Evolutionary conservation across 345 rosid genomes (phyloP), one percentile per base, ranked within the genome.

Genomic region (Lumnitzera racemosa): DNA sequence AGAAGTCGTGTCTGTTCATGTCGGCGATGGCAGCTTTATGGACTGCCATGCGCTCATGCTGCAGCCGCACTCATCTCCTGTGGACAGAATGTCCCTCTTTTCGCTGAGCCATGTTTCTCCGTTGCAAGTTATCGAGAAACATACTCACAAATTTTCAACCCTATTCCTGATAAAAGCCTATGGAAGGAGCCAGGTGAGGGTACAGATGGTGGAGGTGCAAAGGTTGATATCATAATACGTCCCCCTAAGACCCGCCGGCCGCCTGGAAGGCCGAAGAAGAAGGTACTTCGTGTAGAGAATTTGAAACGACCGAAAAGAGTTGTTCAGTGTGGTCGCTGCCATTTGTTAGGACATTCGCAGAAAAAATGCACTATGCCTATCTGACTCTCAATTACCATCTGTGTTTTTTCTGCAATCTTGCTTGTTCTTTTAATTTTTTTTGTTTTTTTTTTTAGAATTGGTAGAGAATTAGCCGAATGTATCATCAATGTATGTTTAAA

Each of bases 311-410:
- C 95, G 1, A 95, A 95, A 74, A 83, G 96, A 71, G 75, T 90
- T 55, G 97, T 95, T 71, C 99, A 95, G 59, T 95, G 99, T 63
- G 99, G 99, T 48, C 87, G 99, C 47, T 95, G 98, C 63, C 97
- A 90, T 82, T 75, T 90, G 71, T 80, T 95, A 76, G 99, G 99
- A 57, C 99, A 95, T 79, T 95, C 99, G 56, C 99, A 95, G 74
- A 95, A 95, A 76, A 95, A 95, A 81, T 95, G 99, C 76, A 72
- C 95, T 23, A 78, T 80, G 91, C 84, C 96, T 25, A 74, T 86
- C 68, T 94, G 80, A 90, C 47, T 5, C 47, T 47, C 16, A 47
- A 23, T 24, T 7, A 12, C 46, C 12, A 14, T 36, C 13, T 48
- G 25, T 36, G 1, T 13, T 13, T 16, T 16, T 13, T 27, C 43